Evolutionary conservation across 495 filamentous ascomycete species (phyloP).

Genomic region (Annulohypoxylon maeteangense): DNA sequence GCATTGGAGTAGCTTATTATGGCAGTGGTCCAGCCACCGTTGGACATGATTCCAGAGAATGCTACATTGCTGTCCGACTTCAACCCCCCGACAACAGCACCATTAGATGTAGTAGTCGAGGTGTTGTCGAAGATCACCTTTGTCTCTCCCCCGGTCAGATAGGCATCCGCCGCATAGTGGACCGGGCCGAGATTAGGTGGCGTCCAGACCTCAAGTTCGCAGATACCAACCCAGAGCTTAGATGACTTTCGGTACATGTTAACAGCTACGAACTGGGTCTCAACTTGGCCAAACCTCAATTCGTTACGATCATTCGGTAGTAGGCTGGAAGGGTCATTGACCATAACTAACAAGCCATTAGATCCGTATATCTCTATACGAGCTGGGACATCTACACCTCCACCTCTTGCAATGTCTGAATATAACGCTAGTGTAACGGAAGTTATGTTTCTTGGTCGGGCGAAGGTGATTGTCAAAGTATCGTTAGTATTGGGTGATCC

Average conservation of each 20-base stretch:
- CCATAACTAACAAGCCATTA: constrained; percentile 41
- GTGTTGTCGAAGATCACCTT: constrained; percentile 43
- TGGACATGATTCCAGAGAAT: constrained; percentile 47
- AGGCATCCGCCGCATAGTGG: constrained; percentile 49
- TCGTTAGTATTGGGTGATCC: constrained; percentile 48
- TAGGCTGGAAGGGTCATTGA: constrained; percentile 41
- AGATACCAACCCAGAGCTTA: constrained; percentile 46
- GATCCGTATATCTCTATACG: constrained; percentile 52
- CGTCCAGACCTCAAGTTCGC: constrained; percentile 54
- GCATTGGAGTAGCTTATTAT: constrained; percentile 42
- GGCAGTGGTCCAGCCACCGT: constrained; percentile 22
- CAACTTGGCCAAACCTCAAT: constrained; percentile 45
- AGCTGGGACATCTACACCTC: constrained; percentile 51
- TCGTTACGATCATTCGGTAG: constrained; percentile 55
- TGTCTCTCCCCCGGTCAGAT: constrained; percentile 43
- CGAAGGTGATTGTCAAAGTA: constrained; percentile 53
- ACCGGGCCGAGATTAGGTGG: constrained; percentile 37
- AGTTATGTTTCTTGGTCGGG: constrained; percentile 52
- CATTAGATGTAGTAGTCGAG: constrained; percentile 44
- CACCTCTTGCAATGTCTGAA: constrained; percentile 50
- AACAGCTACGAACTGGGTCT: constrained; percentile 48
- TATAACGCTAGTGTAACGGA: constrained; percentile 55
- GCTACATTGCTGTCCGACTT: constrained; percentile 44
- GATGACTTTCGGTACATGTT: constrained; percentile 47
- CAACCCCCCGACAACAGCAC: constrained; percentile 49